phyloP scores from a whole-genome alignment of 495 filamentous ascomycete genomes.

The Rhizodiscina lignyota region DNA sequence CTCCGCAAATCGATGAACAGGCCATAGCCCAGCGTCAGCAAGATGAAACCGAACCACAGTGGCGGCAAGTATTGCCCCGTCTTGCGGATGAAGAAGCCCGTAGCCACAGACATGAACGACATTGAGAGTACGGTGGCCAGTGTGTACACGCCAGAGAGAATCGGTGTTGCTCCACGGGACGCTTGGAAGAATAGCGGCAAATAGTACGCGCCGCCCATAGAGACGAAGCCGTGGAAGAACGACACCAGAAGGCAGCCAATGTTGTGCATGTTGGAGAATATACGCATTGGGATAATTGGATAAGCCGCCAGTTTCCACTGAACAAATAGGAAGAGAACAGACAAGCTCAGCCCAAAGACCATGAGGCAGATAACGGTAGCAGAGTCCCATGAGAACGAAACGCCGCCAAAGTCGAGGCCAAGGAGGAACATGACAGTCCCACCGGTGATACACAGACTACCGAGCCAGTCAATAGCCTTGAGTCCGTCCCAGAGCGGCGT shows the following conservation, averaged over 20 bases:
- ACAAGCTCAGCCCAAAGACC: conserved; percentile 2
- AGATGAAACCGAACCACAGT: conserved; percentile 37
- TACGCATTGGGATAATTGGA: conserved; percentile 5
- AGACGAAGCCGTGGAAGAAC: conserved; percentile 54
- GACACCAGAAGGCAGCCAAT: conserved; percentile 37
- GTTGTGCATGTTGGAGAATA: conserved; percentile 22
- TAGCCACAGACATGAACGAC: conserved; percentile 42
- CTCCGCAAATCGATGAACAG: conserved; percentile 44
- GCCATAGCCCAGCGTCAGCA: conserved; percentile 48
- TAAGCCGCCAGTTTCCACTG: conserved; percentile 4
- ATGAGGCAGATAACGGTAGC: conserved; percentile 9
- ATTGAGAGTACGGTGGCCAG: conserved; percentile 58
- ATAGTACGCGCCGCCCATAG: conserved; percentile 59
- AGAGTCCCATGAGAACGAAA: conserved; percentile 7
- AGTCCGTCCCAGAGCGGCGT: conserved; percentile 5
- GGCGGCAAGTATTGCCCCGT: conserved; percentile 38
- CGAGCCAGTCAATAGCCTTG: conserved; percentile 12
- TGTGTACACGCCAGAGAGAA: conserved; percentile 64
- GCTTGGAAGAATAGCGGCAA: conserved; percentile 48
- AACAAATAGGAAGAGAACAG: conserved; percentile 5
- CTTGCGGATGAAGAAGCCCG: conserved; percentile 58
- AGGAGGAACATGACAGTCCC: conserved; percentile 9
- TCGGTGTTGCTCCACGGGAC: conserved; percentile 52
- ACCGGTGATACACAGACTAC: conserved; percentile 4
- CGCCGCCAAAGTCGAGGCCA: conserved; percentile 8